Conservation (phyloP, 1,284 basidiomycete species). For the Pterulicium gracile region DNA sequence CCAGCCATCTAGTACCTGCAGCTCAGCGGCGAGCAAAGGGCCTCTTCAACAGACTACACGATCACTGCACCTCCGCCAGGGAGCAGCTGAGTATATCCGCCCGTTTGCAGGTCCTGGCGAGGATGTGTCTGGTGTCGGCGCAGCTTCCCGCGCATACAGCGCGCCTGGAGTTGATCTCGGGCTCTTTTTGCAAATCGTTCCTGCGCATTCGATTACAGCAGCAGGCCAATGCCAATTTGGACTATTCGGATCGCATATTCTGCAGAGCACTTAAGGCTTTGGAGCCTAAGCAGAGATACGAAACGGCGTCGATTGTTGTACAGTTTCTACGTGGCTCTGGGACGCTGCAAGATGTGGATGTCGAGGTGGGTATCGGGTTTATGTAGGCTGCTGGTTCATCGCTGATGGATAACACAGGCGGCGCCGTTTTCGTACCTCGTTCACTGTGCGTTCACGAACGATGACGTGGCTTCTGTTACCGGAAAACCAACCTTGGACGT, state of each 20-base stretch:
- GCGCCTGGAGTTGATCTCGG: not conserved
- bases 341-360: not conserved
- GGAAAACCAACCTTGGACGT: not conserved
- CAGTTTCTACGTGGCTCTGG: not conserved
- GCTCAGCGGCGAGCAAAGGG: not conserved
- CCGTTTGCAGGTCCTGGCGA: not conserved
- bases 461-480: not conserved
- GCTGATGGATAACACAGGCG: not conserved
- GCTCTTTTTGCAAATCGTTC: slow-evolving; percentile 1
- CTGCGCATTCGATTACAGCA: not conserved
- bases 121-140: not conserved
- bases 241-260: not conserved
- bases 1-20: not conserved
- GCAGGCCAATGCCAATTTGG: not conserved
- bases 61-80: not conserved
- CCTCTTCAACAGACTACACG: not conserved
- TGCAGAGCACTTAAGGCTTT: not conserved
- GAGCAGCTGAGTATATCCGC: not conserved
- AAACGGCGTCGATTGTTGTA: not conserved
- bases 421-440: not conserved
- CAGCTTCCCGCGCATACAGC: not conserved
- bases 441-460: not conserved
- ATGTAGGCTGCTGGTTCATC: not conserved
- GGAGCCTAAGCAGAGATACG: not conserved
- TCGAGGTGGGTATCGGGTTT: not conserved